These are phyloP conservation scores for Vishniacozyma victoriae DNA, from an alignment of 768 basidiomycete genomes.

Conservation along the genomic window DNA sequence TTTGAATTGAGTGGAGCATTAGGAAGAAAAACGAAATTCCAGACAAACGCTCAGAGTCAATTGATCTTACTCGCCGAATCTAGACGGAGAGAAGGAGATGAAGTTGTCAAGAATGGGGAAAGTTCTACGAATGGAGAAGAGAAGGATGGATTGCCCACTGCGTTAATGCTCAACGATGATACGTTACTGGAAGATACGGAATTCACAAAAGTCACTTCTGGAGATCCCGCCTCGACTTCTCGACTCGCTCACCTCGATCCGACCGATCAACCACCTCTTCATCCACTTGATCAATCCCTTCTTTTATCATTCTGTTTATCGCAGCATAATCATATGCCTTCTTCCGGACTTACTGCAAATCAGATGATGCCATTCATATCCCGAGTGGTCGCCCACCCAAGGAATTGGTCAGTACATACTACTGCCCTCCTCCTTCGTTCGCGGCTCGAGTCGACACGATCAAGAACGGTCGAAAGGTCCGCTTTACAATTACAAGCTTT, in stretches of 20 bases:
- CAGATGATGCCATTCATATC: slow-evolving; percentile 90
- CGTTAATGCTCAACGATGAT: slow-evolving; percentile 83
- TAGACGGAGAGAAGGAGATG: slow-evolving; percentile 50
- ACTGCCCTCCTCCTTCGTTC: slow-evolving; percentile 92
- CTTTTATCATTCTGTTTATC: slow-evolving; percentile 78
- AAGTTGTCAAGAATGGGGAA: slow-evolving; percentile 9
- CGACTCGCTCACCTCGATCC: slow-evolving; percentile 71
- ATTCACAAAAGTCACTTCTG: slow-evolving; percentile 73
- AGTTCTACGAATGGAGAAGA: slow-evolving; percentile 5
- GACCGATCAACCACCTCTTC: slow-evolving; percentile 72
- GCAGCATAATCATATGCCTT: slow-evolving; percentile 75
- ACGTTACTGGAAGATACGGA: slow-evolving; percentile 89
- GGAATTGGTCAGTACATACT: slow-evolving; percentile 93
- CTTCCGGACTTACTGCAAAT: slow-evolving; percentile 80
- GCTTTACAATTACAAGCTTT: slow-evolving; percentile 89
- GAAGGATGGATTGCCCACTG: slow-evolving; percentile 52
- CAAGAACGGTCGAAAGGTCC: slow-evolving; percentile 87
- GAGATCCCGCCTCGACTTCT: slow-evolving; percentile 50
- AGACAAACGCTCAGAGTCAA: slow-evolving; percentile 75
- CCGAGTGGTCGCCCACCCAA: slow-evolving; percentile 78
- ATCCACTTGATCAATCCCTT: slow-evolving; percentile 89
- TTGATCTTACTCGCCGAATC: slow-evolving; percentile 91
- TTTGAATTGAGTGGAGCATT: slow-evolving; percentile 89
- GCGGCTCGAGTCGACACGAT: slow-evolving; percentile 77
- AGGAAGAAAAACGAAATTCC: slow-evolving; percentile 91